These are phyloP conservation scores for Trichosporon coremiiforme DNA, from an alignment of 1,284 basidiomycete genomes.

Conservation along the genomic window DNA sequence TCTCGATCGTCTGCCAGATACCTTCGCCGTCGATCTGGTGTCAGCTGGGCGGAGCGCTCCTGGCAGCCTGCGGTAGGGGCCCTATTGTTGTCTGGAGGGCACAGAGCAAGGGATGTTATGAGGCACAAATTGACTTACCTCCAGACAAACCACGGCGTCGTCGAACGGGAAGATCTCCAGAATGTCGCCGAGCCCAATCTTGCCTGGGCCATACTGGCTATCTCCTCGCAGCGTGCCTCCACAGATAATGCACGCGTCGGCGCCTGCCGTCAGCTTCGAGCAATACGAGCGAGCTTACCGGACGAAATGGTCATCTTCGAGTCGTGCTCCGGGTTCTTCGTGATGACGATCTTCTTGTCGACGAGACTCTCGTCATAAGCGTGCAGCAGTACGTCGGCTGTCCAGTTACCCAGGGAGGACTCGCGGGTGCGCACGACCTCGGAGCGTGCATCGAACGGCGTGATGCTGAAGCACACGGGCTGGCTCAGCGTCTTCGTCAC, in stretches of 20 bases:
- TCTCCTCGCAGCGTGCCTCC: conserved; percentile 88
- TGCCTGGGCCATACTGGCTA: conserved; percentile 77
- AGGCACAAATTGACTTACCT: conserved; percentile 23
- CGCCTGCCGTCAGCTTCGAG: conserved; percentile 53
- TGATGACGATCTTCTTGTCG: conserved; percentile 29
- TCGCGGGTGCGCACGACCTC: conserved; percentile 68
- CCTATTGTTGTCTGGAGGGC: too few relatives aligned
- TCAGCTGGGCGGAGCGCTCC: neutral
- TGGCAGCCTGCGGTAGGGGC: too few relatives aligned
- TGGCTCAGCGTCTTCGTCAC: conserved; percentile 71
- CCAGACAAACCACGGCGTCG: conserved; percentile 78
- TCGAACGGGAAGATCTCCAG: conserved; percentile 84
- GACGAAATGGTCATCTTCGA: conserved; percentile 5
- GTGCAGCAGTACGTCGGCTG: conserved; percentile 81
- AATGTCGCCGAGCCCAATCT: conserved; percentile 73
- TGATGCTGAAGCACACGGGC: conserved; percentile 69
- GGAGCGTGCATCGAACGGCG: conserved; percentile 74
- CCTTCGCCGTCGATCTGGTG: conserved; percentile 68
- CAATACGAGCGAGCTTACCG: conserved; percentile 39
- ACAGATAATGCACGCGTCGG: conserved; percentile 75
- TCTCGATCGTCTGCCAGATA: conserved; percentile 80
- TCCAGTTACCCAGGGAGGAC: conserved; percentile 83
- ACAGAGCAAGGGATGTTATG: too few relatives aligned
- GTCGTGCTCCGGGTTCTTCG: conserved; percentile 10
- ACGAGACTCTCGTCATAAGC: conserved; percentile 77